Base-by-base conservation (phyloP, 805 yeast genomes). In the Kazachstania martiniae region DNA sequence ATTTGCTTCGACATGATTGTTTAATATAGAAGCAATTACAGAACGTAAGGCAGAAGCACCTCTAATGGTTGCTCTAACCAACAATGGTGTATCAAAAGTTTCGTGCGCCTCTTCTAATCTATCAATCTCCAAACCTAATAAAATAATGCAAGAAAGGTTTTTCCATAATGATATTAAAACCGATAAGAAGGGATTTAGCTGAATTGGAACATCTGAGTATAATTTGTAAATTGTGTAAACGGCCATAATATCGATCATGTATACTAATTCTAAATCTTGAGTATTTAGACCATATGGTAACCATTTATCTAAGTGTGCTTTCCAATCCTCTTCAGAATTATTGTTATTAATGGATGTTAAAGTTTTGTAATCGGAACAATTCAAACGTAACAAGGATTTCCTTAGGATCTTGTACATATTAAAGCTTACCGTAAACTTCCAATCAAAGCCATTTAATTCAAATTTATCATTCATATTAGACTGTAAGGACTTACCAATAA, bases 31-130 rank as follows among this genome's bases (percentile, higher is more conserved):
- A 0, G 85, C 82, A 6, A 76, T 48, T 0, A 76, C 70, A 21
- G 72, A 66, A 21, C 93, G 53, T 18, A 80, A 56, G 0, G 85
- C 74, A 14, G 80, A 62, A 0, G 80, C 61, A 2, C 87, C 87
- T 40, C 76, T 65, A 4, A 79, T 60, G 2, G 66, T 62, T 21
- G 69, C 65, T 19, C 67, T 54, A 5, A 74, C 63, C 10, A 66
- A 47, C 22, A 59, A 52, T 6, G 80, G 79, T 0, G 68, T 61
- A 5, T 51, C 54, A 28, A 41, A 54, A 4, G 54, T 48, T 25
- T 49, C 62, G 18, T 56, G 55, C 4, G 49, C 49, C 27, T 59
- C 63, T 46, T 69, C 77, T 34, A 65, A 64, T 39, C 77, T 51
- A 44, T 73, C 79, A 21, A 72, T 64, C 43, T 76, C 81, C 5